Evolutionary conservation across 2,329 filamentous ascomycete genomes (phyloP), one percentile per base, ranked within the genome.

Genomic region (Xylaria sp.): DNA sequence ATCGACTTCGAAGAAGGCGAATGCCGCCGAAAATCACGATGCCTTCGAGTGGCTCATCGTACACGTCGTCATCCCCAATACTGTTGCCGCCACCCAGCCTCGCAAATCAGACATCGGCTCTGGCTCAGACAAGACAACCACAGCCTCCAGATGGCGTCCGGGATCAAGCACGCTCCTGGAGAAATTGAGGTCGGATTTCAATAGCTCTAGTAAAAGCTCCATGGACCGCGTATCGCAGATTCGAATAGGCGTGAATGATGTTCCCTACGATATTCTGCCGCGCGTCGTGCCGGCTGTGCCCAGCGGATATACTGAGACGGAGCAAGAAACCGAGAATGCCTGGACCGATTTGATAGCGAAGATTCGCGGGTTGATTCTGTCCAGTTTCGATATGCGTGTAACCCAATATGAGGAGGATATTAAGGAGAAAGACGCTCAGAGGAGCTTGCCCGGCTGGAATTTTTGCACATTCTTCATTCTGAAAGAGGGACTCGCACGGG

Each of bases 391-490:
- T 81, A 86, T 91, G 74, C 89, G 96, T 9, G 96, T 99, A 1
- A 90, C 89, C 23, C 95, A 98, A 76, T 99, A 99, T 79, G 96
- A 99, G 80, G 94, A 98, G 68, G 96, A 99, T 74, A 97, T 99
- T 74, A 92, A 93, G 71, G 96, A 98, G 79, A 96, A 94, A 77
- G 95, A 98, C 75, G 88, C 91, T 0, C 94, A 98, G 79, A 88
- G 95, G 56, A 90, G 86, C 41, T 82, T 99, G 20, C 96, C 96
- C 0, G 96, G 96, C 0, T 99, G 96, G 96, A 99, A 99, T 78
- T 99, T 99, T 78, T 98, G 96, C 81, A 99, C 96, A 0, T 99
- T 99, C 79, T 99, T 99, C 79, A 94, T 99, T 18, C 86, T 99
- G 9, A 99, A 99, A 77, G 96, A 99, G 80, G 96, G 96, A 0